These are phyloP conservation scores for Starmerella davenportii DNA, from an alignment of 805 yeast species.

Conservation along the genomic window DNA sequence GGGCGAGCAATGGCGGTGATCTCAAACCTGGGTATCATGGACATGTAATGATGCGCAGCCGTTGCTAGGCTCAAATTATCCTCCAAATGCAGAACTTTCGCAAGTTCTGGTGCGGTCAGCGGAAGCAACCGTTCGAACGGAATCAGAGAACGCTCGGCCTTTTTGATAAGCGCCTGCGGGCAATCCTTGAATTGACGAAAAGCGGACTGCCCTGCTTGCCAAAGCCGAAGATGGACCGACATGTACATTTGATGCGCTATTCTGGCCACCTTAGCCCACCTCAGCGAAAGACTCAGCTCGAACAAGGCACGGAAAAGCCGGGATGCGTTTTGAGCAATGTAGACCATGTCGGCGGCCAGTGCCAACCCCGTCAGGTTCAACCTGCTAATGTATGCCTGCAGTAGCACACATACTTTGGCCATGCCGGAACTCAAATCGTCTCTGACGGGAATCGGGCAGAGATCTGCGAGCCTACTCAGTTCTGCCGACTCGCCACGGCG, in stretches of 20 bases:
- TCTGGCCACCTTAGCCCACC: conserved; percentile 52
- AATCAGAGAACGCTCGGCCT: conserved; percentile 60
- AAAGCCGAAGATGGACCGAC: conserved; percentile 62
- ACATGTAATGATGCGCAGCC: conserved; percentile 34
- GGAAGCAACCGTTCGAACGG: conserved; percentile 70
- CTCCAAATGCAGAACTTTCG: conserved; percentile 45
- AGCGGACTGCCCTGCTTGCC: conserved; percentile 66
- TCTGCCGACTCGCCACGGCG: conserved; percentile 75
- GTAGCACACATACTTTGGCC: conserved; percentile 59
- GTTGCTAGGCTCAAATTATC: conserved; percentile 43
- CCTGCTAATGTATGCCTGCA: conserved; percentile 76
- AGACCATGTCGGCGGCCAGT: conserved; percentile 79
- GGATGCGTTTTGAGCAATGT: conserved; percentile 83
- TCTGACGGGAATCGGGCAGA: conserved; percentile 72
- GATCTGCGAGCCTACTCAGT: conserved; percentile 44
- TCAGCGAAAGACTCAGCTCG: conserved; percentile 52
- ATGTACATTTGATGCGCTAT: conserved; percentile 47
- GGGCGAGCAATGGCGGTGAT: conserved; percentile 55
- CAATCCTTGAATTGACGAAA: conserved; percentile 64
- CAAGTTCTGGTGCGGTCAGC: conserved; percentile 53
- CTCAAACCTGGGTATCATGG: conserved; percentile 54
- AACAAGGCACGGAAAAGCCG: conserved; percentile 69
- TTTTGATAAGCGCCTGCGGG: conserved; percentile 50
- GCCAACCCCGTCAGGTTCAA: conserved; percentile 74
- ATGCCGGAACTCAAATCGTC: conserved; percentile 52